These are phyloP conservation scores for Singerocomus inundabilis DNA, from an alignment of 1,284 basidiomycete species.

Conservation along the genomic window DNA sequence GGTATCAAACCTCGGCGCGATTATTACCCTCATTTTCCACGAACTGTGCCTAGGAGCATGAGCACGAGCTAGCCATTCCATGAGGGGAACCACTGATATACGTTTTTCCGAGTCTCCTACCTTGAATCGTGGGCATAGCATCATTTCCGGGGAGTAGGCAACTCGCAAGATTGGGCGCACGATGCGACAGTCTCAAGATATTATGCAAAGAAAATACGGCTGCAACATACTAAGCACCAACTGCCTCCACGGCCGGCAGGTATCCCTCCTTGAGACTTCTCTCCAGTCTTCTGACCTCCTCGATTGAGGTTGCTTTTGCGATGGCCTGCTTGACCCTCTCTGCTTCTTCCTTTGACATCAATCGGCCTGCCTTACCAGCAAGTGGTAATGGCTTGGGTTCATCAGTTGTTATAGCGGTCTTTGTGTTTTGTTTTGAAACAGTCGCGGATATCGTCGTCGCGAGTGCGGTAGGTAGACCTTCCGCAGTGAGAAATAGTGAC, in stretches of 20 bases:
- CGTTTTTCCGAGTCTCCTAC: neutral
- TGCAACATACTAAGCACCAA: constrained; percentile 57
- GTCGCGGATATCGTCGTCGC: constrained; percentile 76
- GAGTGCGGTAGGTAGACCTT: constrained; percentile 76
- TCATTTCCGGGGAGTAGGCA: neutral
- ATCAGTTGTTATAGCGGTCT: constrained; percentile 59
- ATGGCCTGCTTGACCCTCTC: constrained; percentile 89
- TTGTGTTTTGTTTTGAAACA: constrained; percentile 62
- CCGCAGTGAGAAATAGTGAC: constrained; percentile 73
- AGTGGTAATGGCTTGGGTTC: constrained; percentile 67
- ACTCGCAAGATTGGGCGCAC: neutral
- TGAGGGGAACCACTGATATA: neutral
- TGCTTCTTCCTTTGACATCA: constrained; percentile 93
- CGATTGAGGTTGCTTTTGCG: constrained; percentile 85
- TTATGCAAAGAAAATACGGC: constrained; percentile 28
- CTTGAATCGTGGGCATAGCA: neutral
- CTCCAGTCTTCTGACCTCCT: constrained; percentile 87
- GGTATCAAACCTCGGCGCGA: constrained; percentile 61
- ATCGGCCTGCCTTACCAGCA: constrained; percentile 67
- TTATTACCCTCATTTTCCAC: constrained; percentile 66
- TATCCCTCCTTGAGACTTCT: constrained; percentile 86
- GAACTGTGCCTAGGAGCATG: constrained; percentile 67
- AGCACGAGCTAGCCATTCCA: constrained; percentile 27
- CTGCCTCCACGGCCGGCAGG: constrained; percentile 71
- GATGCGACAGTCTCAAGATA: constrained; percentile 5